These are phyloP conservation scores for Saccharomyces uvarum DNA, from an alignment of 1,139 yeast species.

Conservation along the genomic window DNA sequence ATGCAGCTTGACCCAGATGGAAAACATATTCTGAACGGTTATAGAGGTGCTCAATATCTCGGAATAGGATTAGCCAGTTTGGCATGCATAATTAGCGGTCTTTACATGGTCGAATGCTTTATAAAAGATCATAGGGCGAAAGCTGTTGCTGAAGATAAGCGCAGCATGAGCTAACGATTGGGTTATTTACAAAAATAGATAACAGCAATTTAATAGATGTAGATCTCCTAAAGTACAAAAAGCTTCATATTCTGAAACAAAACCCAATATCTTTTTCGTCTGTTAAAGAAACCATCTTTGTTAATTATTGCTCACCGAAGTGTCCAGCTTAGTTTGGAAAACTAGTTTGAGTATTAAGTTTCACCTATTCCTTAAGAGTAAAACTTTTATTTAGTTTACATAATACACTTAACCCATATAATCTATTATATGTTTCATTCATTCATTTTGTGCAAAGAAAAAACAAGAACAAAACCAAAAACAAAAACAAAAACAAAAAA, in stretches of 20 bases:
- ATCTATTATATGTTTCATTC: not conserved
- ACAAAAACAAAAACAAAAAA: not conserved
- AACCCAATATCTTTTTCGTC: too few relatives aligned
- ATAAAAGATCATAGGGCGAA: not conserved
- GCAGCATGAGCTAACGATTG: not conserved
- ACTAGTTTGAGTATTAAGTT: not conserved
- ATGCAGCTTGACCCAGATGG: conserved; percentile 31
- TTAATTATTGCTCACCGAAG: too few relatives aligned
- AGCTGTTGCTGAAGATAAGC: not conserved
- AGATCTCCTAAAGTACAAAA: too few relatives aligned
- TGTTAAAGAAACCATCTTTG: too few relatives aligned
- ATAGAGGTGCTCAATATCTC: conserved; percentile 40
- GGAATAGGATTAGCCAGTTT: conserved; percentile 28
- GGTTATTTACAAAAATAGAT: not conserved
- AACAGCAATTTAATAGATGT: not conserved
- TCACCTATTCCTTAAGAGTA: not conserved
- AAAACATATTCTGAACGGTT: conserved; percentile 31
- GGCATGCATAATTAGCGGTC: conserved; percentile 12
- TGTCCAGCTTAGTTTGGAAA: too few relatives aligned
- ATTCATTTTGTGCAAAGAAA: not conserved
- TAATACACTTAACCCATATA: too few relatives aligned
- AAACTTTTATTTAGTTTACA: not conserved
- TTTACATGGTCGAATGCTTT: conserved; percentile 5
- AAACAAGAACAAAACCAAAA: not conserved
- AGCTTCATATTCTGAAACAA: too few relatives aligned